Evolutionary conservation across 768 basidiomycete species (phyloP), one percentile per base, ranked within the genome.

Genomic region (Leccinum truebloodii): DNA sequence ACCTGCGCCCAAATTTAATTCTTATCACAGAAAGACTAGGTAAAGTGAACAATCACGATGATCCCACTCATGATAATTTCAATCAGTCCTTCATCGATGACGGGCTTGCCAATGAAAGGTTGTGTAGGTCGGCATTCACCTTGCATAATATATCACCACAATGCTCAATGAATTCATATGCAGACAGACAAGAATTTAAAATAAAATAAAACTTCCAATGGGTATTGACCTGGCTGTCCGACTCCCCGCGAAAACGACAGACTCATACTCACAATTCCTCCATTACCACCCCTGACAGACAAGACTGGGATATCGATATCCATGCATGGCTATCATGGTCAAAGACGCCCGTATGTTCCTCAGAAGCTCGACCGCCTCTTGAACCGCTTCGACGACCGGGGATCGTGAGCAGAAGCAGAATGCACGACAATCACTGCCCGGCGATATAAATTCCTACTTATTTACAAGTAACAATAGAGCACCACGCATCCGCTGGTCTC

Each of bases 1-100:
- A 24, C 71, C 41, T 30, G 73, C 30, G 60, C 65, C 66, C 32
- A 67, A 66, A 52, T 69, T 57, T 20, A 41, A 50, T 35, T 59
- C 51, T 20, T 69, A 66, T 46, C 55, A 22, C 10, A 14, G 20
- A 48, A 46, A 26, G 68, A 69, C 41, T 54, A 52, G 13, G 61
- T 63, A 20, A 71, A 57, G 58, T 72, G 71, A 24, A 69, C 59
- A 30, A 10, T 44, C 9, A n/a, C 9, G 30, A 30, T 30, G 30
- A n/a, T 44, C 9, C 18, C 9, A 41, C 18, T n/a, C 39, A 41
- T 18, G n/a, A 41, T n/a, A n/a, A 41, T 41, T 41, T 41, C 18
- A n/a, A 41, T n/a, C 8, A 39, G 18, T 18, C 39, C 39, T 41
- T n/a, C 39, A n/a, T n/a, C 8, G 8, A 41, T 10, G 39, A 41